Base-by-base conservation (phyloP, 2,329 filamentous ascomycete genomes). In the Ceratocystis variospora region DNA sequence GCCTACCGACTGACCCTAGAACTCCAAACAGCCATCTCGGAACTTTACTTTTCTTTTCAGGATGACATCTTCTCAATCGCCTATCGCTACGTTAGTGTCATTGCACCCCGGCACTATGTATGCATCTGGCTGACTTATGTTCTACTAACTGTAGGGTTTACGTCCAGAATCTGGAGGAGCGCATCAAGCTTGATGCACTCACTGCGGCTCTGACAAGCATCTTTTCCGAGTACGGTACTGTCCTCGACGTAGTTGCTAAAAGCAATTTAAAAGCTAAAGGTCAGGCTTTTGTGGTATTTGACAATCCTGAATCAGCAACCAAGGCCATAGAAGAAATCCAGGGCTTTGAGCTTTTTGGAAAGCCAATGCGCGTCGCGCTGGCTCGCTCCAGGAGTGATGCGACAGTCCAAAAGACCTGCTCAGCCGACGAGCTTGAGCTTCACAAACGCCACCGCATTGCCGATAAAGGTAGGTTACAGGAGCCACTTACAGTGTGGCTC, bases 251-350 rank as follows among this genome's bases (percentile, higher is more conserved):
- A 63, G 83, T 96, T 68, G 89, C 89, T 57, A 96, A 96, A 79
- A 90, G 84, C 70, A 96, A 95, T 75, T 77, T 97, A 37, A 92
- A 89, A 74, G 89, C 90, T 55, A 96, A 95, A 75, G 94, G 94
- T 12, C 94, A 99, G 77, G 94, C 94, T 0, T 99, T 99, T 74
- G 78, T 99, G 62, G 91, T 97, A 59, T 97, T 91, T 74, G 90
- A 95, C 71, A 83, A 80, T 68, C 79, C 87, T n/a, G 88, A 91
- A 66, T 84, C 86, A n/a, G 92, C 92, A 2, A 79, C 83, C 64
- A 82, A 85, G 69, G 93, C 94, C 19, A 88, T 96, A 69, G 89
- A 96, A 63, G 90, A 96, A 71, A 81, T 95, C 69, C 88, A 96
- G 72, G 93, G 90, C 7, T 99, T 99, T 75, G 89, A 95, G 71